These are phyloP conservation scores for Echium plantagineum DNA, from an alignment of 257 asterid genomes.

Conservation along the genomic window DNA sequence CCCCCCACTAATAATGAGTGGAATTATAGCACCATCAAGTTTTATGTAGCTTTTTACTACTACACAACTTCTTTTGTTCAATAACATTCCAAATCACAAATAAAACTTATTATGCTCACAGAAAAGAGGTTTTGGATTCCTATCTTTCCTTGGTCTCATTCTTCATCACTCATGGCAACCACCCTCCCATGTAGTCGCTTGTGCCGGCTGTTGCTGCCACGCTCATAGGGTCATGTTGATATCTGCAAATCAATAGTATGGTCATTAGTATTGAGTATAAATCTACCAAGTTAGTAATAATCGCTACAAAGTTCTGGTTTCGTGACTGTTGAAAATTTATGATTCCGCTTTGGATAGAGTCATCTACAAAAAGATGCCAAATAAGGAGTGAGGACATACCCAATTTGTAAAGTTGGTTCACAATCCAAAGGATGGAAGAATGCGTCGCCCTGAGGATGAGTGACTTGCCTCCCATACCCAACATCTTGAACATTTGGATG, in stretches of 20 bases:
- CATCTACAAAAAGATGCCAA: not conserved
- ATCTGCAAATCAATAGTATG: conserved; percentile 30
- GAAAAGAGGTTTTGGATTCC: no score
- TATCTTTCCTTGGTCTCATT: not conserved
- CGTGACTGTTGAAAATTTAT: no score
- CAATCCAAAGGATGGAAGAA: conserved; percentile 79
- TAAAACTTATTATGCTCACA: not conserved
- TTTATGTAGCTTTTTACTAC: conserved; percentile 7
- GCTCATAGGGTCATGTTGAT: conserved; percentile 54
- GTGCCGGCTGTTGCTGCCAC: conserved; percentile 66
- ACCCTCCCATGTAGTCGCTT: conserved; percentile 79
- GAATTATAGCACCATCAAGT: not conserved
- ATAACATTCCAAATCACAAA: not conserved
- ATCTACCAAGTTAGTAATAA: not conserved
- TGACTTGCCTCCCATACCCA: conserved; percentile 49
- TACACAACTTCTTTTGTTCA: conserved; percentile 5
- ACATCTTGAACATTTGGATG: conserved; percentile 58
- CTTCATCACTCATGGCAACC: conserved; percentile 49
- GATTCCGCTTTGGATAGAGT: not conserved
- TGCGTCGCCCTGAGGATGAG: conserved; percentile 51
- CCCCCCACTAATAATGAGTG: not conserved
- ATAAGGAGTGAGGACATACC: conserved; percentile 22
- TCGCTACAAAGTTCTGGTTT: not conserved
- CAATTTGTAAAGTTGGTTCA: conserved; percentile 92
- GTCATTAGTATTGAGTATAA: not conserved